Conservation (phyloP, 2,329 filamentous ascomycete species). For the Chaetomium sp. region DNA sequence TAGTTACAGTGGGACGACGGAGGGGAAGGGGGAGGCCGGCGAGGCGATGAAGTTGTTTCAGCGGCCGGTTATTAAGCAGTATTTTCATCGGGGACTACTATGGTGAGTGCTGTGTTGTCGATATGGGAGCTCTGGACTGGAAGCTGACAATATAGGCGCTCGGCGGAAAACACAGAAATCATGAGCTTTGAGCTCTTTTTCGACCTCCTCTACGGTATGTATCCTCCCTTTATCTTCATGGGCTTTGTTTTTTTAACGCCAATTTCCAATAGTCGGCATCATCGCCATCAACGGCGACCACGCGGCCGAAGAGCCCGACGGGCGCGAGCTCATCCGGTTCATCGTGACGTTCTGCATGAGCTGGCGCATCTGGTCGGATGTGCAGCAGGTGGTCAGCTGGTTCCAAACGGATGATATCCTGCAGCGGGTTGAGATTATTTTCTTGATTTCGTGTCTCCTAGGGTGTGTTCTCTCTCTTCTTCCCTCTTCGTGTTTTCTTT, state of each 20-base stretch:
- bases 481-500: no score
- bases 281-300: slow-evolving; percentile 1
- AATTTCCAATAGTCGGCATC: neutral
- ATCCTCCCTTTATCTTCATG: neutral
- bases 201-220: neutral
- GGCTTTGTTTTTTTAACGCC: neutral
- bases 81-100: neutral
- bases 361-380: neutral
- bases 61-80: neutral
- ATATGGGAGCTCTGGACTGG: no score
- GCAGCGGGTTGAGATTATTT: neutral
- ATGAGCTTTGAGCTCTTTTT: neutral
- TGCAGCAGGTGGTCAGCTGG: neutral
- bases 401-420: neutral
- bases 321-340: neutral
- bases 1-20: neutral
- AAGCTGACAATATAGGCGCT: neutral
- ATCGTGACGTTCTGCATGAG: neutral
- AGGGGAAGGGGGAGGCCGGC: neutral
- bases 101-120: neutral
- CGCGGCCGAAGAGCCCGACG: neutral
- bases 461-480: neutral
- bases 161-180: neutral
- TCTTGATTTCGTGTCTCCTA: neutral
- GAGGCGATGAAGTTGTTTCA: neutral